Evolutionary conservation across 768 basidiomycete species (phyloP).

Genomic region (button mushroom (Agaricus bisporus)): DNA sequence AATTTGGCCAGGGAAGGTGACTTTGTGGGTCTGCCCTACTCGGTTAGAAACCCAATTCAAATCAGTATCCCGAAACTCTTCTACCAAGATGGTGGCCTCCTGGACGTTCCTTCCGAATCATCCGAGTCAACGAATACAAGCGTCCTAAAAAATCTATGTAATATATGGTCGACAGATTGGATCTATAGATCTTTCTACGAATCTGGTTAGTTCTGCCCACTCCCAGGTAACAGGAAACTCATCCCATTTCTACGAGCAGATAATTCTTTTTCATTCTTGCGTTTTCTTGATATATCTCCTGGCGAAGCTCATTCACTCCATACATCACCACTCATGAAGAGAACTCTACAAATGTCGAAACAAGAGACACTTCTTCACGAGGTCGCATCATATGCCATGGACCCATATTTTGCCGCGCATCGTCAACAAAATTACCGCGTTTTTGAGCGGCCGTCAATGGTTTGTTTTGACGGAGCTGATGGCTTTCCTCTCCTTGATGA

Average conservation of each 20-base stretch:
- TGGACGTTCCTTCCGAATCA: constrained; percentile 57
- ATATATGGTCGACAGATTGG: constrained; percentile 87
- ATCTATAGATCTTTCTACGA: constrained; percentile 65
- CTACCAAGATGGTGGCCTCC: constrained; percentile 70
- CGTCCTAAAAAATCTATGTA: constrained; percentile 63
- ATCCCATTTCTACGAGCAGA: constrained; percentile 12
- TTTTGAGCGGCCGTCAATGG: constrained; percentile 26
- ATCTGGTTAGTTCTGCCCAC: constrained; percentile 40
- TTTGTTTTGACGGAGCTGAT: constrained; percentile 28
- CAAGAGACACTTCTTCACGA: constrained; percentile 36
- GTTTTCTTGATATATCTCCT: constrained; percentile 56
- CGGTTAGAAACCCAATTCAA: constrained; percentile 83
- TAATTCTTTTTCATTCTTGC: constrained; percentile 75
- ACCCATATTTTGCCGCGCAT: constrained; percentile 44
- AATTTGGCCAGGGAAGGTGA: constrained; percentile 87
- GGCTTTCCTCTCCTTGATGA: constrained; percentile 48
- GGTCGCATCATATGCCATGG: constrained; percentile 31
- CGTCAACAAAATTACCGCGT: constrained; percentile 25
- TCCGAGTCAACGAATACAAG: constrained; percentile 42
- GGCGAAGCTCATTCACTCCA: constrained; percentile 61
- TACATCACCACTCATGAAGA: constrained; percentile 51
- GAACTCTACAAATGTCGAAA: constrained; percentile 43
- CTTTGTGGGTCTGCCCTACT: constrained; percentile 75
- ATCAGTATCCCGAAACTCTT: constrained; percentile 69
- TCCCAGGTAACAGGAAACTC: not conserved